phyloP scores from a whole-genome alignment of 768 basidiomycete genomes.

The Mrakia frigida region DNA sequence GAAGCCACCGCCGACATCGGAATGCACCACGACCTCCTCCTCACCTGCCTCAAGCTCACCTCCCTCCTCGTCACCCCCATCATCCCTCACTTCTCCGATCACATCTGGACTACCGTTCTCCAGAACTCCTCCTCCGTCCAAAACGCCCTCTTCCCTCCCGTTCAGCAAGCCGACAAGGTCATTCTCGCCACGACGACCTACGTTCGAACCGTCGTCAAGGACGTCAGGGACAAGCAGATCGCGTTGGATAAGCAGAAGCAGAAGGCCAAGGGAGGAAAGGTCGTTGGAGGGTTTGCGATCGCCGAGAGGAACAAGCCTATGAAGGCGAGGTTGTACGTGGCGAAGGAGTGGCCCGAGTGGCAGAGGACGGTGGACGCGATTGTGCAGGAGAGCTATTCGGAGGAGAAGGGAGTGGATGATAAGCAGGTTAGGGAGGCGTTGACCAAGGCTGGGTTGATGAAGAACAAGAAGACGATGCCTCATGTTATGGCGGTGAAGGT shows the following conservation, averaged over 20 bases:
- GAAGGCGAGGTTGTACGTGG: conserved; percentile 81
- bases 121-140: conserved; percentile 73
- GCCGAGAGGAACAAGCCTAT: conserved; percentile 70
- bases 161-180: conserved; percentile 57
- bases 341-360: conserved; percentile 88
- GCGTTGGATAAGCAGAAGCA: conserved; percentile 68
- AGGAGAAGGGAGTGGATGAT: conserved; percentile 68
- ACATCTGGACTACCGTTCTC: conserved; percentile 74
- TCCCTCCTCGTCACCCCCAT: conserved; percentile 76
- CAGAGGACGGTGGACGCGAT: conserved; percentile 71
- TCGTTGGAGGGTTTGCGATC: background rate
- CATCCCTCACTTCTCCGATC: conserved; percentile 89
- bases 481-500: conserved; percentile 93
- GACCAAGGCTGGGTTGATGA: conserved; percentile 69
- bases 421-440: conserved; percentile 65
- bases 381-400: conserved; percentile 63
- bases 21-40: conserved; percentile 84
- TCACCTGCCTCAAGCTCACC: conserved; percentile 76
- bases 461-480: conserved; percentile 94
- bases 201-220: conserved; percentile 87
- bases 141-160: conserved; percentile 73
- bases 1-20: conserved; percentile 79
- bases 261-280: conserved; percentile 57
- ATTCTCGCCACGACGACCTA: conserved; percentile 71
- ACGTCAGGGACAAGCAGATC: conserved; percentile 80